Percentiles rank a stretch among this genome's conserved stretches.
Conservation (phyloP, 139 green algal species). For the Pleodorina starrii region DNA sequence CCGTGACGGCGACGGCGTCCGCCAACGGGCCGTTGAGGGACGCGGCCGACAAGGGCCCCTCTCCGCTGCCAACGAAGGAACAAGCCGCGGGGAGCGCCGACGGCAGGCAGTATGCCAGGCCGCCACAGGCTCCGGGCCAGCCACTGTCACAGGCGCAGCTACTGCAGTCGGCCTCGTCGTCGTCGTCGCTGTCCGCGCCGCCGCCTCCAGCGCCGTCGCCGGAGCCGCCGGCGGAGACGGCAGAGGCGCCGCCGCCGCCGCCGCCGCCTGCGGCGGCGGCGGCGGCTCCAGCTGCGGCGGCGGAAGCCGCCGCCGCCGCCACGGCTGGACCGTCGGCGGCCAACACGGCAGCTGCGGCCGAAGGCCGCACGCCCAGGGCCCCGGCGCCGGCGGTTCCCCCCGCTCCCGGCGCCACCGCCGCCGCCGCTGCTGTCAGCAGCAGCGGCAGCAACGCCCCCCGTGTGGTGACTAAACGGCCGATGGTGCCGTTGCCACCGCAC, state of each 20-base stretch:
- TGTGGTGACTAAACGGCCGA: too few species aligned
- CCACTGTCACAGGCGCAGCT: not conserved
- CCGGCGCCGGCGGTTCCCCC: not conserved
- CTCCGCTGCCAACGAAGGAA: not conserved
- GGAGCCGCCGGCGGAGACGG: not conserved
- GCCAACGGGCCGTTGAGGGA: too few species aligned
- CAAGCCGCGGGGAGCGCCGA: not conserved
- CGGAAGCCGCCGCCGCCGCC: not conserved
- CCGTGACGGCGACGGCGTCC: not conserved
- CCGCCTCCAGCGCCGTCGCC: conserved; percentile 9
- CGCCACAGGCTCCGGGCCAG: too few species aligned
- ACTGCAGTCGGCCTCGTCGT: not conserved
- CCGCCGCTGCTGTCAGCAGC: too few species aligned
- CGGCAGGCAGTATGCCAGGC: not conserved
- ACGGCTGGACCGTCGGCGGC: too few species aligned
- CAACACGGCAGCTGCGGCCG: too few species aligned
- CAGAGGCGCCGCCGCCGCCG: not conserved
- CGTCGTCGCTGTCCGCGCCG: not conserved
- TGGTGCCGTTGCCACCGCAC: too few species aligned
- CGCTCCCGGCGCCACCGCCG: not conserved
- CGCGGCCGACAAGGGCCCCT: not conserved
- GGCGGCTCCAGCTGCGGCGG: not conserved
- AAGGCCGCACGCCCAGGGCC: not conserved
- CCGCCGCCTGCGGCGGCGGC: not conserved
- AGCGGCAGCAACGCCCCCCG: too few species aligned